A percentile compares a stretch with the other conserved stretches of the same genome.
Conservation (phyloP, 2,329 filamentous ascomycete species). For the Cladosporium phlei region DNA sequence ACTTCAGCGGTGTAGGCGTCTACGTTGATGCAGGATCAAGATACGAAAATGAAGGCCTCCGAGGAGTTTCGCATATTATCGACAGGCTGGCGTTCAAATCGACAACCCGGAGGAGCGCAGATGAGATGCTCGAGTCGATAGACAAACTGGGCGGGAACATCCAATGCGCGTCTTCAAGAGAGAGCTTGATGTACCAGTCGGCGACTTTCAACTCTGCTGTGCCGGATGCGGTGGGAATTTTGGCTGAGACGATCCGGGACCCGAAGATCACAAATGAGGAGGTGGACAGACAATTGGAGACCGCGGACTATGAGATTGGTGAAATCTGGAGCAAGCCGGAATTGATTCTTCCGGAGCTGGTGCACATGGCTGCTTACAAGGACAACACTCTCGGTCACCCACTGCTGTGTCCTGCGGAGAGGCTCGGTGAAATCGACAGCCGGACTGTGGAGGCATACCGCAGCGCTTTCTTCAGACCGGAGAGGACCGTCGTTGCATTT, state of each 20-base stretch:
- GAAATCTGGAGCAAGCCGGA: slow-evolving; percentile 99
- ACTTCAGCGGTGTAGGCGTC: slow-evolving; percentile 90
- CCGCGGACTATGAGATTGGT: slow-evolving; percentile 88
- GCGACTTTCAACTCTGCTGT: slow-evolving; percentile 96
- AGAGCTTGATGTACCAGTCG: slow-evolving; percentile 97
- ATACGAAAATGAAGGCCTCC: slow-evolving; percentile 79
- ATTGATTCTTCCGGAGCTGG: slow-evolving; percentile 87
- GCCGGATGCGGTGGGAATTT: slow-evolving; percentile 70
- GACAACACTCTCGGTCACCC: slow-evolving; percentile 95
- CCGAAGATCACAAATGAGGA: slow-evolving; percentile 81
- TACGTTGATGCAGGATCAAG: slow-evolving; percentile 94
- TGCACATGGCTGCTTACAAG: slow-evolving; percentile 93
- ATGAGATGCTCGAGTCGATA: slow-evolving; percentile 81
- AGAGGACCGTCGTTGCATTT: slow-evolving; percentile 91
- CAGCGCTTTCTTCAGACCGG: slow-evolving; percentile 77
- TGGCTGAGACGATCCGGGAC: slow-evolving; percentile 90
- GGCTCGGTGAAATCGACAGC: slow-evolving; percentile 69
- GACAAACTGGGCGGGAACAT: slow-evolving; percentile 92
- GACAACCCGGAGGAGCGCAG: slow-evolving; percentile 65
- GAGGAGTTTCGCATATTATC: slow-evolving; percentile 92
- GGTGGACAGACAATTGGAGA: slow-evolving; percentile 79
- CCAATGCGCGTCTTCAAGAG: slow-evolving; percentile 90
- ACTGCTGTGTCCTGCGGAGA: slow-evolving; percentile 80
- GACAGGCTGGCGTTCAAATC: slow-evolving; percentile 92
- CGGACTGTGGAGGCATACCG: slow-evolving; percentile 73